phyloP scores from a whole-genome alignment of 1,284 basidiomycete genomes.

The Cystobasidium sp. region DNA sequence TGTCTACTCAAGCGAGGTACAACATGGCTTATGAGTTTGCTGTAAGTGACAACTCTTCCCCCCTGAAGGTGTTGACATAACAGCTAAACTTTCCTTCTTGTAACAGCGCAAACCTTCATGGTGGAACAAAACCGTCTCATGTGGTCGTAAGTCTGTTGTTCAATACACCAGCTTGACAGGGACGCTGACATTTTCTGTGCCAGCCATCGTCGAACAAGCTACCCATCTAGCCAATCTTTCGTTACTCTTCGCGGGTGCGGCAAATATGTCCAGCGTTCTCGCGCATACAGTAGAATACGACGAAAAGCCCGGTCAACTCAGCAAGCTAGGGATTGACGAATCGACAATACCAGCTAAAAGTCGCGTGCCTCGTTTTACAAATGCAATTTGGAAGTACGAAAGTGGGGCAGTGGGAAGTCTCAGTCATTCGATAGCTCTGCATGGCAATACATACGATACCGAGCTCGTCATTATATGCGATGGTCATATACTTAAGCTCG shows the following conservation, averaged over 20 bases:
- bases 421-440: constrained; percentile 81
- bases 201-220: constrained; percentile 54
- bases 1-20: constrained; percentile 60
- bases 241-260: constrained; percentile 93
- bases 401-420: constrained; percentile 87
- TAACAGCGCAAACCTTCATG: constrained; percentile 61
- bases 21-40: constrained; percentile 70
- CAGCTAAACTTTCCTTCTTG: background rate
- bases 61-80: background rate
- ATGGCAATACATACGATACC: constrained; percentile 87
- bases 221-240: constrained; percentile 54
- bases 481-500: constrained; percentile 42
- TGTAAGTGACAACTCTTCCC: constrained; percentile 58
- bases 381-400: constrained; percentile 75
- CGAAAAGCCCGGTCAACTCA: constrained; percentile 81
- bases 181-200: background rate
- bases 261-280: constrained; percentile 76
- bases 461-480: constrained; percentile 72
- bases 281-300: constrained; percentile 89
- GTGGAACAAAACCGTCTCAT: constrained; percentile 88
- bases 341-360: constrained; percentile 70
- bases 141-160: constrained; percentile 61
- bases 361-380: constrained; percentile 61
- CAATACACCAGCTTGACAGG: background rate
- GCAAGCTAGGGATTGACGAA: constrained; percentile 80